Evolutionary conservation across 2,329 filamentous ascomycete species (phyloP).

Genomic region (Alternaria triticina): DNA sequence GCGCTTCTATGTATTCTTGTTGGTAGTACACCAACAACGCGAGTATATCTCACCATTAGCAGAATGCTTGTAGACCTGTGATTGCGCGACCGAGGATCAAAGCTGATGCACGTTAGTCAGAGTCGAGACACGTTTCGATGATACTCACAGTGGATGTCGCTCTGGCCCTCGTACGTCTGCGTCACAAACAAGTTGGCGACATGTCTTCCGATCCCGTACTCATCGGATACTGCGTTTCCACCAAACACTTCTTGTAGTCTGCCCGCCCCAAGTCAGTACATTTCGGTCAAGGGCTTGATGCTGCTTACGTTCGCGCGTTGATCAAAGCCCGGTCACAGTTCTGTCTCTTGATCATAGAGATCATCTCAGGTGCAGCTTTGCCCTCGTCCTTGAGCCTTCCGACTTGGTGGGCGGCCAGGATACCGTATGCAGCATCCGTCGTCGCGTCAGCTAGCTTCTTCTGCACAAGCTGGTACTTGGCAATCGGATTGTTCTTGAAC

Average conservation of each 20-base stretch:
- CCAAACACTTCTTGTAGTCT: slow-evolving; percentile 94
- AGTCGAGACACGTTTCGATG: not conserved
- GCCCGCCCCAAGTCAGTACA: slow-evolving; percentile 22
- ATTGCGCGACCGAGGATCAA: slow-evolving; percentile 60
- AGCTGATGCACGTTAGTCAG: slow-evolving; percentile 47
- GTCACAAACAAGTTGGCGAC: slow-evolving; percentile 96
- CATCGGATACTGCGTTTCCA: slow-evolving; percentile 96
- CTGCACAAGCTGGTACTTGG: slow-evolving; percentile 95
- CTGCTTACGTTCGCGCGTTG: slow-evolving; percentile 70
- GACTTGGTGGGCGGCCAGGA: slow-evolving; percentile 88
- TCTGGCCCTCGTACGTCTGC: slow-evolving; percentile 98
- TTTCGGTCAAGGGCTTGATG: not conserved
- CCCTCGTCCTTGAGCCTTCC: slow-evolving; percentile 92
- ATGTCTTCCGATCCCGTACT: slow-evolving; percentile 93
- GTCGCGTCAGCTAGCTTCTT: slow-evolving; percentile 95
- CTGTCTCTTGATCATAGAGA: slow-evolving; percentile 93
- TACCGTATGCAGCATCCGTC: slow-evolving; percentile 89
- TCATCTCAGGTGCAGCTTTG: slow-evolving; percentile 91
- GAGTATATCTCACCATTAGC: slow-evolving; percentile 50
- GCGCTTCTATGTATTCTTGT: not conserved
- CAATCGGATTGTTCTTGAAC: slow-evolving; percentile 94
- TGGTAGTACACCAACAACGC: slow-evolving; percentile 11
- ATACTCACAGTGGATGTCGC: slow-evolving; percentile 89
- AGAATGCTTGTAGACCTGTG: slow-evolving; percentile 79
- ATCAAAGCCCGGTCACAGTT: slow-evolving; percentile 91